Base-by-base conservation (phyloP, 1,284 basidiomycete species). In the Phlebopus sp. region DNA sequence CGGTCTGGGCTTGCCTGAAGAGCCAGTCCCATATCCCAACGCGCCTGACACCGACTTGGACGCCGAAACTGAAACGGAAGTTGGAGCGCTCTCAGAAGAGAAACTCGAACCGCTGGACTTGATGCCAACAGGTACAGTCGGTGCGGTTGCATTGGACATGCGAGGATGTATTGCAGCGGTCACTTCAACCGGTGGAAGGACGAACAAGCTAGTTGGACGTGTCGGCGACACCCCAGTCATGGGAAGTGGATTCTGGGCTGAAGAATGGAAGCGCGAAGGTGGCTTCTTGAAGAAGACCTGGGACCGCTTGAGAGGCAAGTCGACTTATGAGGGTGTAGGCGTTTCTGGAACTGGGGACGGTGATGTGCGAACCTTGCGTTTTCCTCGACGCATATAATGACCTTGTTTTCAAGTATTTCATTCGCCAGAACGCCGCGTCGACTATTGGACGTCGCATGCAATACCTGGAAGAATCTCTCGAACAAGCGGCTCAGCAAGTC, bases 321-420 rank as follows among this genome's bases (percentile, higher is more conserved):
- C 59, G 9, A 56, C 53, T 5, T 66, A 57, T 15, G 61, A 63
- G n/a, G 85, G 81, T 1, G 69, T 92, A n/a, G 89, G 86, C 1
- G 69, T 92, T 19, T 89, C 86, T 32, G 86, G 89, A 0, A 92
- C 90, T 11, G 90, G 90, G 3, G 82, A 91, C 57, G 90, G 90
- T 48, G 90, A 92, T 68, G 87, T 90, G 56, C 54, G 59, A 54
- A 34, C 31, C 49, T 15, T 23, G 15, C 27, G 49, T 7, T 32
- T 51, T 53, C 52, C 30, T 29, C 14, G 29, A 37, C 48, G 36
- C 21, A 43, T 37, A 23, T 18, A 52, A 47, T 46, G 47, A 44
- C 23, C 27, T 9, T 21, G 7, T 21, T 30, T 37, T 31, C 40
- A 54, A 90, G 86, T 88, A 86, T 61, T 92, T 86, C 63, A 90